These are phyloP conservation scores for Exserohilum rostratum DNA, from an alignment of 2,329 filamentous ascomycete genomes.

Conservation along the genomic window DNA sequence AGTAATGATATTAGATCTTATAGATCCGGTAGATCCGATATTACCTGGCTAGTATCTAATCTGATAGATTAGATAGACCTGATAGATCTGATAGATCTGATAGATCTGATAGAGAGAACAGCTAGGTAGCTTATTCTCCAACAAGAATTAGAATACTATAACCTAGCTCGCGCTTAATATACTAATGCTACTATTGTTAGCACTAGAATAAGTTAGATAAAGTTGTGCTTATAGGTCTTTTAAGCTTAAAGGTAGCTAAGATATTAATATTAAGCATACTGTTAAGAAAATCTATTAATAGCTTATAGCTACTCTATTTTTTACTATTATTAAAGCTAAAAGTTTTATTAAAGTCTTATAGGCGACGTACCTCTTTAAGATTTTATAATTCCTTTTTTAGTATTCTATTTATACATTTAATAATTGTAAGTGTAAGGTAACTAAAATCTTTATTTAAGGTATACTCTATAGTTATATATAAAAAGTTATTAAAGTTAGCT, in stretches of 20 bases:
- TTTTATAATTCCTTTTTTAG: background rate
- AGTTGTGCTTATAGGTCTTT: too few species aligned
- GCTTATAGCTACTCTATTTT: slow-evolving; percentile 1
- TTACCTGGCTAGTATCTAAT: too few species aligned
- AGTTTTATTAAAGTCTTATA: background rate
- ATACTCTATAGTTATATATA: background rate
- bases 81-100: too few species aligned
- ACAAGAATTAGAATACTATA: slow-evolving; percentile 2
- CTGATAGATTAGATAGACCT: too few species aligned
- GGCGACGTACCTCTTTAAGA: background rate
- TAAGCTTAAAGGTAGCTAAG: background rate
- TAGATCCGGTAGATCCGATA: too few species aligned
- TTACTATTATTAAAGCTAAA: background rate
- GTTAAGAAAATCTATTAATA: slow-evolving; percentile 2
- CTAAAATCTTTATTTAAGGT: background rate
- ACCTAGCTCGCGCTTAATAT: background rate
- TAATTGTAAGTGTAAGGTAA: background rate
- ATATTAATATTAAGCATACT: background rate
- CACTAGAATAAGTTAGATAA: too few species aligned
- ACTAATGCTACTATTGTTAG: background rate
- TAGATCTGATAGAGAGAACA: too few species aligned
- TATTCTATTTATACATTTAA: slow-evolving; percentile 1
- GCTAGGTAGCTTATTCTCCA: too few species aligned
- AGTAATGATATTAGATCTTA: too few species aligned
- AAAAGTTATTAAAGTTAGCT: background rate